phyloP scores from a whole-genome alignment of 164 flowering plant species.

The Nymphaea colorata region DNA sequence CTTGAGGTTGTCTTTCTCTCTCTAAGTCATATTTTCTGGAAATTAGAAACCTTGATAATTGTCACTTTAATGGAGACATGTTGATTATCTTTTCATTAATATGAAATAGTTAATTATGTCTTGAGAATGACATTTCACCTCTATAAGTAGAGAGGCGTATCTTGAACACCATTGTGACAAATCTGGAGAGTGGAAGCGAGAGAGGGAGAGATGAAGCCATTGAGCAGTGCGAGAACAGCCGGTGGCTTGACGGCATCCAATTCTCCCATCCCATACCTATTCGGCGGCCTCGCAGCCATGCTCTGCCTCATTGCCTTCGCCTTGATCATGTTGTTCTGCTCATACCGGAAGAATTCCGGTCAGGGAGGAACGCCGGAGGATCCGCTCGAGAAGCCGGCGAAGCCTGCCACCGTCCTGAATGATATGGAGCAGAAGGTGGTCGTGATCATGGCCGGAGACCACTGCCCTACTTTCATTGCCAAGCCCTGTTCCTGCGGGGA shows the following conservation, averaged over 20 bases:
- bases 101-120: no score
- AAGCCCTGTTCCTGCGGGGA: slow-evolving; percentile 39
- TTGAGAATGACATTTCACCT: no score
- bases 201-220: no score
- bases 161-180: no score
- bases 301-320: slow-evolving; percentile 71
- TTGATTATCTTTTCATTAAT: no score
- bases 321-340: slow-evolving; percentile 62
- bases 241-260: slow-evolving; percentile 14
- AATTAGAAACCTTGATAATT: no score
- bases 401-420: slow-evolving; percentile 9
- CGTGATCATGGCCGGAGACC: slow-evolving; percentile 71
- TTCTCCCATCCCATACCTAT: slow-evolving; percentile 79
- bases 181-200: no score
- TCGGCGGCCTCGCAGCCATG: slow-evolving; percentile 79
- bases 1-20: no score
- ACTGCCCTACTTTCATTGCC: slow-evolving; percentile 49
- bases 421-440: slow-evolving; percentile 39
- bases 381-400: slow-evolving; percentile 16
- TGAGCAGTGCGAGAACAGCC: no score
- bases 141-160: no score
- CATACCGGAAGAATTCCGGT: slow-evolving; percentile 66
- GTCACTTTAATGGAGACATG: no score
- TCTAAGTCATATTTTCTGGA: no score
- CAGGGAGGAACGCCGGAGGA: slow-evolving; percentile 24